Evolutionary conservation across 495 filamentous ascomycete genomes (phyloP).

Genomic region (Penicillium steckii): DNA sequence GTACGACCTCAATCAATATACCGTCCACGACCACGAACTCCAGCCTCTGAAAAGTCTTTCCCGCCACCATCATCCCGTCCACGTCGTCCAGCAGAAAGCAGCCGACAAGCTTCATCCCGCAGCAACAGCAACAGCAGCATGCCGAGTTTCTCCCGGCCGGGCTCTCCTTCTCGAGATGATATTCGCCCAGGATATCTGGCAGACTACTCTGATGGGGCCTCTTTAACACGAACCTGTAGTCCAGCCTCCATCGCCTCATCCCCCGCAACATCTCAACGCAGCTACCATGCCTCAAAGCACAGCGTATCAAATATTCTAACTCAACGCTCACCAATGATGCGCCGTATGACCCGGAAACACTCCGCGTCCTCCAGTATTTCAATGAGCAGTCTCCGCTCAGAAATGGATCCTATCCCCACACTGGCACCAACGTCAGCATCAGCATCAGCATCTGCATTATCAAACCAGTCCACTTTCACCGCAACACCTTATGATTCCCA

Average conservation of each 20-base stretch:
- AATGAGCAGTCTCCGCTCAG: constrained; percentile 56
- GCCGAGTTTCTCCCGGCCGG: constrained; percentile 18
- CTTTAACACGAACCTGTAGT: constrained; percentile 18
- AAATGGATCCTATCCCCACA: constrained; percentile 59
- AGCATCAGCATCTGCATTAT: neutral
- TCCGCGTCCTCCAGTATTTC: constrained; percentile 74
- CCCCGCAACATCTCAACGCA: constrained; percentile 22
- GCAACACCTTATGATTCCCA: constrained; percentile 8
- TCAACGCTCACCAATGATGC: constrained; percentile 28
- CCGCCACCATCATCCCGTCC: constrained; percentile 5
- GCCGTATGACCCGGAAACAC: constrained; percentile 30
- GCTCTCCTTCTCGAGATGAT: constrained; percentile 19
- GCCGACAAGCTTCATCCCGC: constrained; percentile 28
- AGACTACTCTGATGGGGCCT: constrained; percentile 16
- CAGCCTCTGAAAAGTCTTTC: constrained; percentile 23
- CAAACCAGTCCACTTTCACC: constrained; percentile 6
- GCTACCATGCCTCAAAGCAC: constrained; percentile 18
- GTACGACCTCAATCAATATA: constrained; percentile 8
- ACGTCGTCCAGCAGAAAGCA: constrained; percentile 22
- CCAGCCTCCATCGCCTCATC: constrained; percentile 25
- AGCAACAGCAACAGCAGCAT: constrained; percentile 31
- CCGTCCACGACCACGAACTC: constrained; percentile 24
- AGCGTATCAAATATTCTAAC: constrained; percentile 26
- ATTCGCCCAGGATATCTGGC: constrained; percentile 17
- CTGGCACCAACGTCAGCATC: neutral